Percentiles rank a stretch among this genome's conserved stretches.
Conservation (phyloP, 1,284 basidiomycete genomes). For the Grifola frondosa region DNA sequence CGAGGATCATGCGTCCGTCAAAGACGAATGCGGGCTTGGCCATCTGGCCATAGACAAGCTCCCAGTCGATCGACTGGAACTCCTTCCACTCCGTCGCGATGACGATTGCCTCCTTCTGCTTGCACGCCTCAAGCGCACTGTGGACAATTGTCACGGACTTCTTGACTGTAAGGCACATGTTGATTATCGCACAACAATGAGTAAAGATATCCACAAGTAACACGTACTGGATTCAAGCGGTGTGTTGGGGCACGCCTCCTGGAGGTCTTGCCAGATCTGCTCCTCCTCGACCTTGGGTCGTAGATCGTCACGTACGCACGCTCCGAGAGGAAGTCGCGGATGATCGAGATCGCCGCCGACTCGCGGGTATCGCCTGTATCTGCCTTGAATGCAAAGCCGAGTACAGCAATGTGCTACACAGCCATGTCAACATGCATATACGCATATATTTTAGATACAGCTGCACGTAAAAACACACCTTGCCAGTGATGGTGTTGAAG, state of each 20-base stretch:
- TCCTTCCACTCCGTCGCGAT: slow-evolving; percentile 96
- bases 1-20: slow-evolving; percentile 86
- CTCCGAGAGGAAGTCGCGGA: slow-evolving; percentile 92
- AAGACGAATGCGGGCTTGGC: slow-evolving; percentile 97
- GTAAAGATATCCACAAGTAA: not conserved
- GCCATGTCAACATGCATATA: slow-evolving; percentile 15
- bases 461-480: slow-evolving; percentile 53
- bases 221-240: slow-evolving; percentile 61
- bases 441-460: slow-evolving; percentile 4
- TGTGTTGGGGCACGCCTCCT: slow-evolving; percentile 60
- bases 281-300: slow-evolving; percentile 83
- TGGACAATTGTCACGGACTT: slow-evolving; percentile 80
- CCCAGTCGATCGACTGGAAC: slow-evolving; percentile 92
- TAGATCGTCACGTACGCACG: slow-evolving; percentile 86
- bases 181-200: not conserved
- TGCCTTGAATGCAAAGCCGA: slow-evolving; percentile 96
- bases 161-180: slow-evolving; percentile 57
- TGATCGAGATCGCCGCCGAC: slow-evolving; percentile 93
- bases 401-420: slow-evolving; percentile 85
- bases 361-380: slow-evolving; percentile 98
- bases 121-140: slow-evolving; percentile 86
- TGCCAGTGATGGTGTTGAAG: slow-evolving; percentile 96
- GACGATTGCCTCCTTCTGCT: slow-evolving; percentile 88
- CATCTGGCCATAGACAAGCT: slow-evolving; percentile 82
- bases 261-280: slow-evolving; percentile 77